Conservation (phyloP, 1,284 basidiomycete species). For the Sporisorium graminicola region DNA sequence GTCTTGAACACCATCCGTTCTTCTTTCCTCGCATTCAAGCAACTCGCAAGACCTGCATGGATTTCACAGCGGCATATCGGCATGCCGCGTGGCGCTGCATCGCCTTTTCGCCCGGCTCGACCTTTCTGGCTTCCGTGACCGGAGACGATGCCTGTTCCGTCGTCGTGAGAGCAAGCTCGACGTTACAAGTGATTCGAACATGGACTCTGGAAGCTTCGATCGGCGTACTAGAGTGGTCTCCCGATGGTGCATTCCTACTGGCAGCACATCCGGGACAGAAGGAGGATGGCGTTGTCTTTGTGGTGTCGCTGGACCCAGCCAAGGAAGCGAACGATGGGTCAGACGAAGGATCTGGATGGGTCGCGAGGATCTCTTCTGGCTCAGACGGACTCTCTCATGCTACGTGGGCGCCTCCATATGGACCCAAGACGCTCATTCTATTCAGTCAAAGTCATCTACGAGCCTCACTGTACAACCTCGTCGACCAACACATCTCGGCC, state of each 20-base stretch:
- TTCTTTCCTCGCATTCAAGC: not conserved
- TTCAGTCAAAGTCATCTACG: constrained; percentile 53
- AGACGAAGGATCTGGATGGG: constrained; percentile 60
- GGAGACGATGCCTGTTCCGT: constrained; percentile 41
- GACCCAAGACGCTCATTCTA: constrained; percentile 48
- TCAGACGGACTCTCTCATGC: constrained; percentile 54
- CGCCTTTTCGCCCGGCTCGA: constrained; percentile 63
- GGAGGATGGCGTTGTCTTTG: constrained; percentile 53
- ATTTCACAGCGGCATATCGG: constrained; percentile 59
- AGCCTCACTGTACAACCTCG: constrained; percentile 45
- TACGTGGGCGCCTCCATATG: constrained; percentile 51
- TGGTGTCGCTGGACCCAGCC: constrained; percentile 61
- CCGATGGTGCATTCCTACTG: constrained; percentile 57
- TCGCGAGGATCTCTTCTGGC: constrained; percentile 56
- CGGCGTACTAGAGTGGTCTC: constrained; percentile 55
- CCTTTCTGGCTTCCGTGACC: constrained; percentile 59
- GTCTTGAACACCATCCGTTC: not conserved
- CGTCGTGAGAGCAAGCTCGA: constrained; percentile 57
- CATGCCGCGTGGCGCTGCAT: constrained; percentile 58
- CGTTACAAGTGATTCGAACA: constrained; percentile 59
- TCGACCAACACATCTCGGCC: constrained; percentile 50
- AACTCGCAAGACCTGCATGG: constrained; percentile 36
- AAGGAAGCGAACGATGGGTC: constrained; percentile 59
- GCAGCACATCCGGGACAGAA: constrained; percentile 34
- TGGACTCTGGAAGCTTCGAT: constrained; percentile 56